Evolutionary conservation across 352 stramenopile genomes (phyloP), one percentile per base, ranked within the genome.

Genomic region (Phytopythium kandeliae): DNA sequence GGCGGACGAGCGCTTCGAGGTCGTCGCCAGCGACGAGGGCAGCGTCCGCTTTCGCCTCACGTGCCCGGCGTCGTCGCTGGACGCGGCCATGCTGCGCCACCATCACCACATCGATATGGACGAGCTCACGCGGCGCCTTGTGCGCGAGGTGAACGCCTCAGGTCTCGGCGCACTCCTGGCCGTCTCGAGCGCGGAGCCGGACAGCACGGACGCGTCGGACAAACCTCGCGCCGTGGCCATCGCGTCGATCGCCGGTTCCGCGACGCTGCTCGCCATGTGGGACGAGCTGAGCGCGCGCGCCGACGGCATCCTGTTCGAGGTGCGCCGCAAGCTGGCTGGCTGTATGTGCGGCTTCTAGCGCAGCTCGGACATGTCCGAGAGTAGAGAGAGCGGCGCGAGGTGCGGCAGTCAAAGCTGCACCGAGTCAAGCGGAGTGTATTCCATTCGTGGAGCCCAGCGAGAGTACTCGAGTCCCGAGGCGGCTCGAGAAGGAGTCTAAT

Each of bases 31-130:
- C 25, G 35, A 34, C 37, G 15, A 58, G 45, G 17, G 58, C 47
- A 17, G 55, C 63, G 9, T 62, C 43, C 25, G 48, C 22, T 89
- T 89, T 34, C 75, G 74, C 1, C 58, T 89, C 3, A 56, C 45
- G 22, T 85, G 76, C 42, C 78, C 75, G 4, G 60, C 70, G 9
- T 73, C 69, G 13, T 63, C 67, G 9, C 57, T 86, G 33, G 63
- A 85, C 50, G 71, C 76, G 37, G 61, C 72, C 12, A 85, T 86
- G 71, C 63, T 89, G 55, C 75, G 74, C 19, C 78, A 89, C 48
- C 75, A 82, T 46, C 75, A 89, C 56, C 76, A 87, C 43, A 65
- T 89, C 36, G 75, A 89, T 48, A 82, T 82, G 67, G 79, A 89
- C 50, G 76, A 85, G 37, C 60, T 86, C 33, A 86, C 69, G 11